Percentiles rank a stretch among this genome's conserved stretches.
Conservation (phyloP, 2,329 filamentous ascomycete genomes). For the Helotiales sp. region DNA sequence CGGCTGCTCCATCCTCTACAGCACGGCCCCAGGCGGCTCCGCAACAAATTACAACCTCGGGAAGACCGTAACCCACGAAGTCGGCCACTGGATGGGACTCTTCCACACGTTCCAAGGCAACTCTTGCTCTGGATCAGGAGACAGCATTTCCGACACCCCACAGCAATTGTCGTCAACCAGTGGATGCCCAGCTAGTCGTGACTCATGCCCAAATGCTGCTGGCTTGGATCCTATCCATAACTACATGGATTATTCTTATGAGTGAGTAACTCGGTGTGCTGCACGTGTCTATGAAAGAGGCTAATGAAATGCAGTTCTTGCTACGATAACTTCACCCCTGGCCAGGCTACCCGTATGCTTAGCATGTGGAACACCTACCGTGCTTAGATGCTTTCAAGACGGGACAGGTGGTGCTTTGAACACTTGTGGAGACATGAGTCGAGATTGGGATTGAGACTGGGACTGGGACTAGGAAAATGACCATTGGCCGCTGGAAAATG, state of each 20-base stretch:
- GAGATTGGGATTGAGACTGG: neutral
- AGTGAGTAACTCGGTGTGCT: conserved; percentile 40
- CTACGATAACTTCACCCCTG: conserved; percentile 49
- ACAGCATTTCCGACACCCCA: conserved; percentile 50
- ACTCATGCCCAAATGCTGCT: conserved; percentile 37
- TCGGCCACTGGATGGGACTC: conserved; percentile 56
- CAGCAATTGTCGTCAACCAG: conserved; percentile 42
- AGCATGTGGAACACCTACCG: conserved; percentile 31
- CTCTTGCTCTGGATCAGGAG: conserved; percentile 47
- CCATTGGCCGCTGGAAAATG: conserved; percentile 2
- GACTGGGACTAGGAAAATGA: neutral
- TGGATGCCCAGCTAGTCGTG: conserved; percentile 49
- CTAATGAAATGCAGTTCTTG: conserved; percentile 38
- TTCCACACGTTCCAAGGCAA: conserved; percentile 54
- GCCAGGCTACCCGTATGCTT: conserved; percentile 27
- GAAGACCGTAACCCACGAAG: conserved; percentile 50
- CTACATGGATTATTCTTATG: conserved; percentile 48
- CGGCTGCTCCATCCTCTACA: conserved; percentile 48
- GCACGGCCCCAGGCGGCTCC: conserved; percentile 47
- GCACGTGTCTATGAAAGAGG: no score
- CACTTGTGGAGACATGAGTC: neutral
- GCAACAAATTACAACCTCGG: conserved; percentile 46
- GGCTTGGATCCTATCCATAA: conserved; percentile 44
- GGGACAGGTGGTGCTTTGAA: neutral
- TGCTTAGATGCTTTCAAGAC: conserved; percentile 7